Evolutionary conservation across 2,329 filamentous ascomycete species (phyloP).

Genomic region (Chlorencoelia australis): DNA sequence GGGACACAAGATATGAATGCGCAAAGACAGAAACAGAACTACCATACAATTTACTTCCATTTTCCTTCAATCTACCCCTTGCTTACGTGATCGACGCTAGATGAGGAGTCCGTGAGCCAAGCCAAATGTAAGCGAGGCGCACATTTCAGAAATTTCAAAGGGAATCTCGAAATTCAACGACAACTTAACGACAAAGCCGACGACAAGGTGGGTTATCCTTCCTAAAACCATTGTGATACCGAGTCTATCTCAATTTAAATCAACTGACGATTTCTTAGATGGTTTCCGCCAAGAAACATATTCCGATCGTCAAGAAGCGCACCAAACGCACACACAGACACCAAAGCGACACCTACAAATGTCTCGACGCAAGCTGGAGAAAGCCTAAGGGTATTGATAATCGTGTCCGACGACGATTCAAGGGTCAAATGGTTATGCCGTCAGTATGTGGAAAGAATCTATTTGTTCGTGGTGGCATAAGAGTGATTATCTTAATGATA

Average conservation of each 20-base stretch:
- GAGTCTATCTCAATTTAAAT: not conserved
- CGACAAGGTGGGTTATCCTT: constrained; percentile 23
- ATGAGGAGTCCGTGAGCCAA: too few relatives aligned
- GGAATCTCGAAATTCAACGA: constrained; percentile 19
- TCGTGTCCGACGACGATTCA: constrained; percentile 93
- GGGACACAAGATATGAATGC: too few relatives aligned
- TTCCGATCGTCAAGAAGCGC: constrained; percentile 99
- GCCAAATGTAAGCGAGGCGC: constrained; percentile 9
- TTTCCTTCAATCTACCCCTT: too few relatives aligned
- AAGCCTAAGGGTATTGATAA: constrained; percentile 99
- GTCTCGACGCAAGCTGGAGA: constrained; percentile 85
- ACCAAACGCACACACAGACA: constrained; percentile 94
- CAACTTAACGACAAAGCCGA: constrained; percentile 22
- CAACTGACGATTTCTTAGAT: constrained; percentile 48
- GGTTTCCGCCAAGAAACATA: constrained; percentile 98
- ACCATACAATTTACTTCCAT: too few relatives aligned
- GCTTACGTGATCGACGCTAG: too few relatives aligned
- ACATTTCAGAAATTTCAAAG: constrained; percentile 11
- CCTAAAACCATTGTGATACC: not conserved
- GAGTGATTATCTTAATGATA: not conserved
- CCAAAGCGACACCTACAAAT: constrained; percentile 95
- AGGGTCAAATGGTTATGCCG: constrained; percentile 91
- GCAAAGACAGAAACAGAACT: too few relatives aligned
- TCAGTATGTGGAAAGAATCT: constrained; percentile 59
- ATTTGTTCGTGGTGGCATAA: constrained; percentile 2